Evolutionary conservation across 2,329 filamentous ascomycete species (phyloP).

Genomic region (Cercospora beticola): DNA sequence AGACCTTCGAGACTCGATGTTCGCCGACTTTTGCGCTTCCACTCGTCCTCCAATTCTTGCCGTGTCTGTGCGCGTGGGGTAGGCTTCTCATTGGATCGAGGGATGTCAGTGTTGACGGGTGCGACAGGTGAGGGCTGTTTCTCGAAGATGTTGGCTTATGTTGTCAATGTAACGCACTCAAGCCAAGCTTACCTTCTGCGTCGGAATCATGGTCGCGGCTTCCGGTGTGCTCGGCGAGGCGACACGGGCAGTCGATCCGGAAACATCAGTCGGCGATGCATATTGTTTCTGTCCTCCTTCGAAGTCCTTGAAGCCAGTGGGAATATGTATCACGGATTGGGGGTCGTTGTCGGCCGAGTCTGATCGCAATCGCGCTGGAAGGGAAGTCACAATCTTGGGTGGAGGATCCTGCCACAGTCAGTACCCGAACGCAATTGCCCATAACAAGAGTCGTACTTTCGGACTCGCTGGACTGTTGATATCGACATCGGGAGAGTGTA

Average conservation of each 20-base stretch:
- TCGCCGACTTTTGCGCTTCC: constrained; percentile 60
- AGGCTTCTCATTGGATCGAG: constrained; percentile 61
- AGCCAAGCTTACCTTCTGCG: constrained; percentile 33
- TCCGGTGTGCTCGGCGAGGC: constrained; percentile 41
- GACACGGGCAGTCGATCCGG: constrained; percentile 31
- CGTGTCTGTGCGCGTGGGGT: constrained; percentile 83
- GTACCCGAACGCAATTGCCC: constrained; percentile 22
- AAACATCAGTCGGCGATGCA: constrained; percentile 26
- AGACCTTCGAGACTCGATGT: constrained; percentile 75
- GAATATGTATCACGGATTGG: constrained; percentile 87
- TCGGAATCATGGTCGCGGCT: constrained; percentile 30
- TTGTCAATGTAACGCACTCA: background rate
- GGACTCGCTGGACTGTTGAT: constrained; percentile 36
- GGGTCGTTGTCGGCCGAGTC: constrained; percentile 69
- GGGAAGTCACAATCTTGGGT: constrained; percentile 48
- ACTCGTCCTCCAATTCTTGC: constrained; percentile 65
- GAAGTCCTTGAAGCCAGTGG: constrained; percentile 78
- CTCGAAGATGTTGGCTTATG: background rate
- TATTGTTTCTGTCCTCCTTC: constrained; percentile 37
- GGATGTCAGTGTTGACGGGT: constrained; percentile 72
- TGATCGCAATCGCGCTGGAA: constrained; percentile 46
- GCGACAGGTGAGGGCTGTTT: constrained; percentile 49
- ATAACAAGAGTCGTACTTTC: constrained; percentile 33
- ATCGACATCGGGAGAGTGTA: constrained; percentile 36
- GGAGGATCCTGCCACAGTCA: constrained; percentile 37